Evolutionary conservation across 805 yeast genomes (phyloP), one percentile per base, ranked within the genome.

Genomic region (Cyberlindnera lachancei): DNA sequence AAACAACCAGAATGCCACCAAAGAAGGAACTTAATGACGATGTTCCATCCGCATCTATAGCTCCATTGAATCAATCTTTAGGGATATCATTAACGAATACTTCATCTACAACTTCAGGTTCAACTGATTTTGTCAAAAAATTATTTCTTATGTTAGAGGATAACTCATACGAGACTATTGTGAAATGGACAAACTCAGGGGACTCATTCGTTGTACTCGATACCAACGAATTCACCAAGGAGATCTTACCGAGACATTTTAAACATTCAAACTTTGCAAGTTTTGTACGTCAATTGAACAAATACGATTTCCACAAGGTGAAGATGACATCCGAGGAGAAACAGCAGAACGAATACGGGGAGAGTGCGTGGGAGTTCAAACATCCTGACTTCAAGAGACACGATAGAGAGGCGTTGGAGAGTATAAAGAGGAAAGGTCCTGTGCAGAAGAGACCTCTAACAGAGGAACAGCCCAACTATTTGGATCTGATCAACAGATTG

Each of bases 241-340:
- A 79, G 31, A 82, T 92, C 11, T 68, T 92, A 30, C 97, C 97
- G 12, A 74, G 78, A 31, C 95, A 90, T 58, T 92, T 92, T 65
- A 90, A 88, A 50, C 98, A 92, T 59, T 75, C 86, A 36, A 92
- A 92, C 61, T 92, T 90, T 61, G 90, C 97, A 23, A 75, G 88
- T 46, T 90, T 90, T 62, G 97, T 90, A 15, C 73, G 98, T 28
- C 98, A 92, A 55, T 66, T 92, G 48, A 92, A 92, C 67, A 92
- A 92, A 59, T 92, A 92, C 53, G 98, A 90, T 58, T 92, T 92
- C 64, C 98, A 92, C 65, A 92, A 92, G 61, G 94, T 92, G 27
- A 84, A 90, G 53, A 66, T 75, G 28, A 64, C 82, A 25, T 72
- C 66, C 36, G 87, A 77, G 44, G 82, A 74, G 39, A 70, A 69